Evolutionary conservation across 768 basidiomycete species (phyloP).

Genomic region (Amanita phalloides): DNA sequence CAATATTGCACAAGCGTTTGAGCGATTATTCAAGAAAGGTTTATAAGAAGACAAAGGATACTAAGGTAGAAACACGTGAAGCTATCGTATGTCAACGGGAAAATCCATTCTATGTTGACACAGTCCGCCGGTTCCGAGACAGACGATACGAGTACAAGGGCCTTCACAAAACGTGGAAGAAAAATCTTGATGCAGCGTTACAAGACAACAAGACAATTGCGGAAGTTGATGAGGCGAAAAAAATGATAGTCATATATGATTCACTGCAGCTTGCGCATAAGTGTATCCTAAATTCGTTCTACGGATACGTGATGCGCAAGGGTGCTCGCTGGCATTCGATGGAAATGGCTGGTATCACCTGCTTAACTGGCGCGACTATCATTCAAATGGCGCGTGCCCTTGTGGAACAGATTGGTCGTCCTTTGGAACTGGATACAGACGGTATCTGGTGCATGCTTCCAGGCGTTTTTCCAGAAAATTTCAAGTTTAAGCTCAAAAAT

Average conservation of each 20-base stretch:
- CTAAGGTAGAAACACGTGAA: conserved; percentile 86
- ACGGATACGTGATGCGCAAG: conserved; percentile 99
- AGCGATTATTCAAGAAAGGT: conserved; percentile 99
- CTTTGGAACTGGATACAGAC: conserved; percentile 95
- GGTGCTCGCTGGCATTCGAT: conserved; percentile 99
- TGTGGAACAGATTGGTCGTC: conserved; percentile 95
- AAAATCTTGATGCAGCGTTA: conserved; percentile 74
- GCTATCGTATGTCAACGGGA: conserved; percentile 96
- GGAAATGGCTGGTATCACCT: conserved; percentile 99
- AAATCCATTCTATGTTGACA: conserved; percentile 99
- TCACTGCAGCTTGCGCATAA: conserved; percentile 98
- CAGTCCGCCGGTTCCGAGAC: conserved; percentile 93
- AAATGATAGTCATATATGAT: conserved; percentile 98
- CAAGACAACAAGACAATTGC: conserved; percentile 64
- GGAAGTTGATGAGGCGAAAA: conserved; percentile 94
- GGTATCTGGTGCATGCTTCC: conserved; percentile 99
- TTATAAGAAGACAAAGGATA: conserved; percentile 97
- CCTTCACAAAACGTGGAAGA: conserved; percentile 98
- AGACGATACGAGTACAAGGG: conserved; percentile 99
- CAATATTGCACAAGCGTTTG: conserved; percentile 88
- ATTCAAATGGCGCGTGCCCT: conserved; percentile 98
- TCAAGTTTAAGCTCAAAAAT: conserved; percentile 82
- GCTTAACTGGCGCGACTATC: conserved; percentile 93
- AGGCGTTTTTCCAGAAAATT: conserved; percentile 95
- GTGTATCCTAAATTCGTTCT: conserved; percentile 99